A percentile compares a stretch with the other conserved stretches of the same genome.
phyloP scores from a whole-genome alignment of 768 basidiomycete species.

The Mrakia blollopis region DNA sequence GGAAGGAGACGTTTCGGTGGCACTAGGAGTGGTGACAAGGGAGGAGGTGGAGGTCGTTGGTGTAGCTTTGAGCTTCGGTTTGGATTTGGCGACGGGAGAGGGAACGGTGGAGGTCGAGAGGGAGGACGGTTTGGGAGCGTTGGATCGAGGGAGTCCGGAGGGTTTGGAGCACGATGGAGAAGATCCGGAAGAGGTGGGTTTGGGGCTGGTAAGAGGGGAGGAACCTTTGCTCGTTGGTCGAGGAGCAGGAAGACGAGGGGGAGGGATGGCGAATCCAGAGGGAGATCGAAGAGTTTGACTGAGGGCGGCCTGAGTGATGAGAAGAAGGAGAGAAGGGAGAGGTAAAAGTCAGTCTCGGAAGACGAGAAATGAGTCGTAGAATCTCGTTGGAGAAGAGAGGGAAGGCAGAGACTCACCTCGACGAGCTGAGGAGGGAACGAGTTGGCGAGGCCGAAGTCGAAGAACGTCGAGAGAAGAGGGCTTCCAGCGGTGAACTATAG shows the following conservation, averaged over 20 bases:
- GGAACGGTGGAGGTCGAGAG: background rate
- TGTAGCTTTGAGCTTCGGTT: background rate
- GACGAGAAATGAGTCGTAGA: background rate
- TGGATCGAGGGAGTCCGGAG: background rate
- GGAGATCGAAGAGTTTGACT: too few species aligned
- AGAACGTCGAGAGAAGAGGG: background rate
- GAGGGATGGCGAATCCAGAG: slow-evolving; percentile 11
- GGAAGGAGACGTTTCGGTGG: background rate
- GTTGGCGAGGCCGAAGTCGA: background rate
- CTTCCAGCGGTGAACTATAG: slow-evolving; percentile 8
- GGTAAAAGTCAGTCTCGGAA: background rate
- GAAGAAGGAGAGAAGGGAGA: background rate
- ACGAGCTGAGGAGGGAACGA: slow-evolving; percentile 8
- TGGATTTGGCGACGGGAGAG: background rate
- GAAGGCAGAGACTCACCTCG: slow-evolving; percentile 2
- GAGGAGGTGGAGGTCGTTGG: background rate
- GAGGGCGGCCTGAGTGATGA: background rate
- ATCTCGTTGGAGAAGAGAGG: background rate
- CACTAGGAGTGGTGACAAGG: too few species aligned
- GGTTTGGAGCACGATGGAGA: background rate
- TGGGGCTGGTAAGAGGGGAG: background rate
- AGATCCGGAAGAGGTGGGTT: too few species aligned
- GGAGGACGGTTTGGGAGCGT: background rate
- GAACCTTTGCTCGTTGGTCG: background rate
- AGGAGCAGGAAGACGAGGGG: background rate